Evolutionary conservation across 2,329 filamentous ascomycete genomes (phyloP).

Genomic region (Pyrenophora graminea): DNA sequence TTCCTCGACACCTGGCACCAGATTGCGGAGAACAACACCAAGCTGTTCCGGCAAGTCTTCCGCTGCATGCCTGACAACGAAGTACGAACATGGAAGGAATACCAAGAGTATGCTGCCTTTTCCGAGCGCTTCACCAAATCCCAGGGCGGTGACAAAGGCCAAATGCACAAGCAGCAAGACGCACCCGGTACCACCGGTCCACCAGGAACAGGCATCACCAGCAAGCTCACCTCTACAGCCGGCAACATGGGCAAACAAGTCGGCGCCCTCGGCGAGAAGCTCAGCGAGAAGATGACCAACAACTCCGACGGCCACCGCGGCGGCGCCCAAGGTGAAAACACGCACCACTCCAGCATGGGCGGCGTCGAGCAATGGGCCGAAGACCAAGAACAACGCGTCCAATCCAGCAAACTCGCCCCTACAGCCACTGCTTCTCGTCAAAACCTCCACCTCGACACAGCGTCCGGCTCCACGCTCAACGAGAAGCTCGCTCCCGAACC

Average conservation of each 20-base stretch:
- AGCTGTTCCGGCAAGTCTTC: slow-evolving; percentile 90
- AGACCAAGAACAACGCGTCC: slow-evolving; percentile 42
- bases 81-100: slow-evolving; percentile 90
- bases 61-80: slow-evolving; percentile 96
- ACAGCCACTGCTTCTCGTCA: neutral
- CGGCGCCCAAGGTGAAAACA: neutral
- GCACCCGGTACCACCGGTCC: slow-evolving; percentile 55
- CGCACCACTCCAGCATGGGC: slow-evolving; percentile 27
- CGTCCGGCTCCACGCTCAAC: slow-evolving; percentile 25
- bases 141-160: slow-evolving; percentile 60
- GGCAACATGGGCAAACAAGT: slow-evolving; percentile 31
- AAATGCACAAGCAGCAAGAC: slow-evolving; percentile 54
- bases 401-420: slow-evolving; percentile 15
- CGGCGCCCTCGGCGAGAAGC: slow-evolving; percentile 34
- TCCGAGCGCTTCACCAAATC: slow-evolving; percentile 73
- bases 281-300: slow-evolving; percentile 35
- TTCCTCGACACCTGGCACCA: slow-evolving; percentile 86
- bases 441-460: slow-evolving; percentile 26
- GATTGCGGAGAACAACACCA: slow-evolving; percentile 92
- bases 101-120: slow-evolving; percentile 82
- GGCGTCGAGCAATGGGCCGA: slow-evolving; percentile 46
- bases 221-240: slow-evolving; percentile 29
- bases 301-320: slow-evolving; percentile 15
- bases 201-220: slow-evolving; percentile 47
- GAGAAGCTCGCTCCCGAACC: slow-evolving; percentile 39